Percentiles rank a stretch among this genome's conserved stretches.
phyloP scores from a whole-genome alignment of 2,329 filamentous ascomycete genomes.

The Neurospora sp. region DNA sequence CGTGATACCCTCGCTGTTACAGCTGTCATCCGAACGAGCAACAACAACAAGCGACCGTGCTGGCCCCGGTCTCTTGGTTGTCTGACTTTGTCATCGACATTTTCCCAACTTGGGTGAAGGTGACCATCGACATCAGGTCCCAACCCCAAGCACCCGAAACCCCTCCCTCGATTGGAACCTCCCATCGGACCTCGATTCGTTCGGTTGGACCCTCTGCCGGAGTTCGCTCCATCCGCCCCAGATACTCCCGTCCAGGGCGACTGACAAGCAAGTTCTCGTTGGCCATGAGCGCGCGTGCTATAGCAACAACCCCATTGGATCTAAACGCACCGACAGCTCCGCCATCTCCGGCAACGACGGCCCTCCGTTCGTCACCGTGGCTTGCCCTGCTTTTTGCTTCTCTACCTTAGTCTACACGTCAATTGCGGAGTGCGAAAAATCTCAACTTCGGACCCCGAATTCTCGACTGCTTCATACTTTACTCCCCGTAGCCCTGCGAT shows the following conservation, averaged over 20 bases:
- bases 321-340: slow-evolving; percentile 2
- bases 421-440: background rate
- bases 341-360: slow-evolving; percentile 4
- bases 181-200: background rate
- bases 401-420: background rate
- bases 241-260: background rate
- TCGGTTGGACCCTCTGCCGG: background rate
- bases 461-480: background rate
- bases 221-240: background rate
- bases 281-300: slow-evolving; percentile 1
- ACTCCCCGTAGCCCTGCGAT: background rate
- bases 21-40: background rate
- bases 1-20: background rate
- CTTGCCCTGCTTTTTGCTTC: background rate
- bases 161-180: background rate
- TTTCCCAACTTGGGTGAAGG: background rate
- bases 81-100: background rate
- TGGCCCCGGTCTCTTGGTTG: background rate
- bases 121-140: background rate
- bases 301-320: background rate
- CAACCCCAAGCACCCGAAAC: background rate
- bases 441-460: background rate
- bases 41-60: background rate
- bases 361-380: background rate
- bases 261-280: background rate